Base-by-base conservation (phyloP, 495 filamentous ascomycete genomes). In the Collariella sp. region DNA sequence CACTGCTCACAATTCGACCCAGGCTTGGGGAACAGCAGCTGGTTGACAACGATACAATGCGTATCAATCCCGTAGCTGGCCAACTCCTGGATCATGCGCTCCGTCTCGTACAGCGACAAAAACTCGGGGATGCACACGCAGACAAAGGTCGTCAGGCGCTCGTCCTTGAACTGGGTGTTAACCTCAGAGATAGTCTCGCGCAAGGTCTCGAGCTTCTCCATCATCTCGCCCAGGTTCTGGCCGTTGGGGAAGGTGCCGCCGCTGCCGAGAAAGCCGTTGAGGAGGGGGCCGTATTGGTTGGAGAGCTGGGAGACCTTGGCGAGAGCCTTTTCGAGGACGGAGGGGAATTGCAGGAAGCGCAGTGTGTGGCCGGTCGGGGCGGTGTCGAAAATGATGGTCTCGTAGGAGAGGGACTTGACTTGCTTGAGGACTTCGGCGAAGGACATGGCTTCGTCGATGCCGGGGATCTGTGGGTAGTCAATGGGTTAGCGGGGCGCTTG, bases 101-200 rank as follows among this genome's bases (percentile, higher is more conserved):
- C 93, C 49, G 93, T 99, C 77, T 99, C 93, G 72, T 97, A 99
- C 39, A 99, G 79, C 41, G 85, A 90, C 65, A 99, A 69, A 76
- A 99, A 99, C 72, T 99, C 93, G 33, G 93, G 87, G 66, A 99
- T 99, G 71, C 91, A 95, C 49, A 99, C 94, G 68, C 94, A 97
- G 23, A 99, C 88, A 60, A 98, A 98, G 6, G 93, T 99, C 36
- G 94, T 97, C 65, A 97, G 81, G 54, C 90, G 87, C 57, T 91
- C 78, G 62, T 99, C 85, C 76, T 97, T 96, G 79, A 99, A 99
- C 68, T 99, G 93, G 47, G 86, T 79, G 74, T 97, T 97, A 51
- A 99, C 93, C 65, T 99, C 93, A 50, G 81, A 79, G 59, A 99
- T 99, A 10, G 94, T 96, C 63, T 85, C 83, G 39, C 93, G 84